Conservation (phyloP, 2,329 filamentous ascomycete species). For the Colletotrichum sp. region DNA sequence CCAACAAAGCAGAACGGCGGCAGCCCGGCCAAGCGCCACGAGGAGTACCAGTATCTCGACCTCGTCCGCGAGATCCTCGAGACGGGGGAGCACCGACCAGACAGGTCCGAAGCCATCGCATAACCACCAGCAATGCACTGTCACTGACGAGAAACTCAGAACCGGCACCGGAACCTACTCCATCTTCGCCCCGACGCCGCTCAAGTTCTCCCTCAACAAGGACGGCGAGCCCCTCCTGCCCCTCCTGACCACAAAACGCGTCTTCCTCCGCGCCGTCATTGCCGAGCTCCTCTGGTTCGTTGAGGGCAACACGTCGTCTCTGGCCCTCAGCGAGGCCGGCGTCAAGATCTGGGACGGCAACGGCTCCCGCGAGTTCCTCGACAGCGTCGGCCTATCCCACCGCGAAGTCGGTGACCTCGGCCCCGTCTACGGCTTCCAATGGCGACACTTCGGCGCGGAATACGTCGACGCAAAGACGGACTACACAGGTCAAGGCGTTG, state of each 20-base stretch:
- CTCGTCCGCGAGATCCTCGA: constrained; percentile 85
- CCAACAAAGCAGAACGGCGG: constrained; percentile 2
- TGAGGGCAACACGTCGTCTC: constrained; percentile 79
- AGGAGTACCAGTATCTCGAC: constrained; percentile 94
- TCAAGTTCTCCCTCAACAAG: constrained; percentile 84
- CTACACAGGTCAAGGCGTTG: constrained; percentile 87
- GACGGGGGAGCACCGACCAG: constrained; percentile 85
- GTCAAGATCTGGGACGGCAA: constrained; percentile 99
- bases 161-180: constrained; percentile 94
- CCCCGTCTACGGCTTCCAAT: constrained; percentile 98
- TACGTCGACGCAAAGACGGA: constrained; percentile 82
- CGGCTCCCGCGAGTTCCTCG: constrained; percentile 87
- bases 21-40: constrained; percentile 54
- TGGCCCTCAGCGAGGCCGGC: constrained; percentile 75
- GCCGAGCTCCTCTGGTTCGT: constrained; percentile 97
- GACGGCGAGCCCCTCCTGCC: constrained; percentile 73
- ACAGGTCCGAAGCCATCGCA: constrained; percentile 61
- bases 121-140: background rate
- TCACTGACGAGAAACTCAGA: constrained; percentile 43
- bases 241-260: constrained; percentile 95
- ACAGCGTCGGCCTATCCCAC: constrained; percentile 80
- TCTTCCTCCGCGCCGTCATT: constrained; percentile 89
- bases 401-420: constrained; percentile 89
- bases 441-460: constrained; percentile 95
- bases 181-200: constrained; percentile 83